A percentile compares a stretch with the other conserved stretches of the same genome.
These are phyloP conservation scores for Monosiga brevicollis DNA, from an alignment of 78 protist species.

Conservation along the genomic window DNA sequence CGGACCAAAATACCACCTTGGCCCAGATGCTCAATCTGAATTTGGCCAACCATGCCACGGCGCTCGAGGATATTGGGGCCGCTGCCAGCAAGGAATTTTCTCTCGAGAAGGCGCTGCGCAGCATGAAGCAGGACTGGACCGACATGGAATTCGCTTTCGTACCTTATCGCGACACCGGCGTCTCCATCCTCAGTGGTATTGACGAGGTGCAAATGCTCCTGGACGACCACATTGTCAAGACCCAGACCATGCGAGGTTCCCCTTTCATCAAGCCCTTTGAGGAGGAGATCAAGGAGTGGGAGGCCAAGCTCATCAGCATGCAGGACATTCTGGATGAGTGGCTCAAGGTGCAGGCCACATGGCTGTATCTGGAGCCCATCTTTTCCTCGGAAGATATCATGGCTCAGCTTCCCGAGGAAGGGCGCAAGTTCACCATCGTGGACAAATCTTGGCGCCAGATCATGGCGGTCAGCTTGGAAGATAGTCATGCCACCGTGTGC, in stretches of 20 bases:
- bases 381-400: conserved; percentile 61
- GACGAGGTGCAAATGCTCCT: conserved; percentile 51
- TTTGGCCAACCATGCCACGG: conserved; percentile 21
- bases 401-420: conserved; percentile 56
- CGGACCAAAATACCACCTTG: conserved; percentile 19
- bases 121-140: conserved; percentile 55
- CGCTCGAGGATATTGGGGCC: conserved; percentile 34
- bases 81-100: conserved; percentile 55
- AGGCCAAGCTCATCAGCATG: conserved; percentile 13
- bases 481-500: not conserved
- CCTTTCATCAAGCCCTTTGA: conserved; percentile 49
- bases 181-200: conserved; percentile 44
- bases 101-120: conserved; percentile 55
- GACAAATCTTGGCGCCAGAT: conserved; percentile 11
- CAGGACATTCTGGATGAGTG: conserved; percentile 62
- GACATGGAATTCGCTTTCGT: conserved; percentile 14
- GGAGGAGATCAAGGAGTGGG: conserved; percentile 29
- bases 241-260: conserved; percentile 43
- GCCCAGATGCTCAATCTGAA: conserved; percentile 4
- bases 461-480: not conserved
- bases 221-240: conserved; percentile 23
- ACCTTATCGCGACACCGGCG: conserved; percentile 41
- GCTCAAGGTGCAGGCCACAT: conserved; percentile 41
- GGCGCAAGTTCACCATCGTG: conserved; percentile 12
- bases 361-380: conserved; percentile 76